Evolutionary conservation across 2,329 filamentous ascomycete genomes (phyloP), one percentile per base, ranked within the genome.

Genomic region (Juglanconis sp.): DNA sequence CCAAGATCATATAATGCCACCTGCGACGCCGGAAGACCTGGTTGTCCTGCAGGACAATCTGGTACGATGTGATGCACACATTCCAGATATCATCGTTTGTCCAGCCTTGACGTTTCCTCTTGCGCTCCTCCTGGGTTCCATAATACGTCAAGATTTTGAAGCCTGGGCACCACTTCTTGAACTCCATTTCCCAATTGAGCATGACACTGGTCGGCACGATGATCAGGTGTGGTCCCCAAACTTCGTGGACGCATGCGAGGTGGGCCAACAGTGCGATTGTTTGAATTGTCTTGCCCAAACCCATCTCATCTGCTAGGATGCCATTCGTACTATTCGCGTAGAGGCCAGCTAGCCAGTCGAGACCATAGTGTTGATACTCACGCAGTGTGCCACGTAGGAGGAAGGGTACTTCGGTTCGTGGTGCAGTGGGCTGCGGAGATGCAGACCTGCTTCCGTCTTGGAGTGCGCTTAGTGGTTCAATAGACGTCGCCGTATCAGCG

Each of bases 141-240:
- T 98, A 99, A 76, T 99, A 99, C 0, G 93, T 95, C 61, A 99
- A 81, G 59, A 99, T 96, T 72, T 97, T 98, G 81, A 99, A 99
- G 0, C 95, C 94, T 3, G 96, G 95, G 60, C 93, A 91, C 86
- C 94, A 99, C 73, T 99, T 99, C 71, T 98, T 98, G 82, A 99
- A 99, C 75, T 99, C 95, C 90, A 98, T 98, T 73, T 99, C 96
- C 95, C 95, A 99, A 71, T 99, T 99, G 65, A 99, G 85, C 83
- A 99, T 97, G 53, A 99, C 96, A 74, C 93, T 98, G 2, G 95
- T 99, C 1, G 95, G 95, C 2, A 99, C 95, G 63, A 99, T 90
- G 53, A 99, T 91, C 31, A 99, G 79, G 78, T 99, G 95, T 1
- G 95, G 92, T 0, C 96, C 95, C 96, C 95, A 99, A 5, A 96